Conservation (phyloP, 176 grass and related monocot species). For the Olyra latifolia region DNA sequence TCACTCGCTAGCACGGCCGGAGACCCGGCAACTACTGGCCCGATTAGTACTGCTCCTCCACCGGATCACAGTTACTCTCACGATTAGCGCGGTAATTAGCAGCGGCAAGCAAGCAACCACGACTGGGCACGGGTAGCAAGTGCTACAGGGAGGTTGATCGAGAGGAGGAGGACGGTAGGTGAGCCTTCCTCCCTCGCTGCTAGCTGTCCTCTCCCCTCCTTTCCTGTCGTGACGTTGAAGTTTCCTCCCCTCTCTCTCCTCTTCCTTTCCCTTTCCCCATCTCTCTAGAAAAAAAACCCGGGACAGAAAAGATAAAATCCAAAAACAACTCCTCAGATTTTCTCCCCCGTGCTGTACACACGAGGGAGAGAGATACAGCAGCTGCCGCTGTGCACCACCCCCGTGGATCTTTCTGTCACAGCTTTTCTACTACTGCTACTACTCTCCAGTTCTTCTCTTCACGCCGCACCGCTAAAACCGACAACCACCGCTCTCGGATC, state of each 20-base stretch:
- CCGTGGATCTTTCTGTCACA: background rate
- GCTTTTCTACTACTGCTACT: background rate
- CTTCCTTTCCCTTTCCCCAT: accelerated
- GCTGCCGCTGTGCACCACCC: background rate
- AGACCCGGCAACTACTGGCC: background rate
- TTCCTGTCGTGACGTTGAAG: conserved; percentile 91
- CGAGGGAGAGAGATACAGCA: background rate
- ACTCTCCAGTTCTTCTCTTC: background rate
- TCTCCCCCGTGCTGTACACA: background rate
- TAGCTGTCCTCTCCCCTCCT: conserved; percentile 67
- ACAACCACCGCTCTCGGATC: conserved; percentile 23
- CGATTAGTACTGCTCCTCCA: background rate
- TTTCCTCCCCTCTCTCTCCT: conserved; percentile 19
- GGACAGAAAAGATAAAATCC: background rate
- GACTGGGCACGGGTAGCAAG: conserved; percentile 17
- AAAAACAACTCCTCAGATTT: background rate
- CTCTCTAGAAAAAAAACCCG: background rate
- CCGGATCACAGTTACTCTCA: background rate
- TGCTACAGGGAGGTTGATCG: conserved; percentile 1
- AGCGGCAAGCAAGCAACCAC: conserved; percentile 10
- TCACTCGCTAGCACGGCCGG: background rate
- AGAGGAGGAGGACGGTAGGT: conserved; percentile 52
- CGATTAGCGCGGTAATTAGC: background rate
- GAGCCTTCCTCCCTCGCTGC: conserved; percentile 62
- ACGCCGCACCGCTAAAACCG: conserved; percentile 13